Evolutionary conservation across 2,329 filamentous ascomycete species (phyloP), one percentile per base, ranked within the genome.

Genomic region (Ophiostoma tasmaniense): DNA sequence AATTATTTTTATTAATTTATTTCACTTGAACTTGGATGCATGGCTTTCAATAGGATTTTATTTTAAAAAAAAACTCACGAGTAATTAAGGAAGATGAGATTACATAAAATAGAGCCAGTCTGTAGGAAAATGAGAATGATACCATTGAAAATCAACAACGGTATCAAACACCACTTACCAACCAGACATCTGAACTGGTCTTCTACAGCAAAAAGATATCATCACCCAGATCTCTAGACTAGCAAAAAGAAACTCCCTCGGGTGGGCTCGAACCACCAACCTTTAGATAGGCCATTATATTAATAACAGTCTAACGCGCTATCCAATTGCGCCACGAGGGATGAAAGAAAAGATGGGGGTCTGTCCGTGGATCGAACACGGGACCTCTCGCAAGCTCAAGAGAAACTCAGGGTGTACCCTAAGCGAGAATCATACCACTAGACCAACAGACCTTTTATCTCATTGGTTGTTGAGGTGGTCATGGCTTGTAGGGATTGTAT

Each of bases 401-500:
- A 39, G 61, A 45, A 65, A 65, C 64, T 65, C 64, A 67, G 66
- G 66, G 66, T 67, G 66, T 35, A 78, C 84, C 84, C 84, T 86
- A 86, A 86, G 84, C 84, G 83, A 85, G 83, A 85, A 86, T 85
- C 83, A 86, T 86, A 86, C 84, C 84, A 83, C 84, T 85, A 85
- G 83, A 87, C 1, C 74, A 81, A 64, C 71, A 70, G 69, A 39
- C 64, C 64, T 37, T 64, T 33, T 33, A 62, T 62, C 59, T 62
- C 30, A 64, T 64, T 64, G 61, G 61, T 64, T 64, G 33, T 64
- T 39, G 61, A 7, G 30, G 22, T 22, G 10, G 20, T n/a, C n/a
- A n/a, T 17, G 33, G 1, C 20, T 14, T 20, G 20, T n/a, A n/a
- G 17, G 2, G 25, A 17, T 66, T 39, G 35, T 45, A 37, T 37